Conservation (phyloP, 352 stramenopile species). For the Pythium dissimile region DNA sequence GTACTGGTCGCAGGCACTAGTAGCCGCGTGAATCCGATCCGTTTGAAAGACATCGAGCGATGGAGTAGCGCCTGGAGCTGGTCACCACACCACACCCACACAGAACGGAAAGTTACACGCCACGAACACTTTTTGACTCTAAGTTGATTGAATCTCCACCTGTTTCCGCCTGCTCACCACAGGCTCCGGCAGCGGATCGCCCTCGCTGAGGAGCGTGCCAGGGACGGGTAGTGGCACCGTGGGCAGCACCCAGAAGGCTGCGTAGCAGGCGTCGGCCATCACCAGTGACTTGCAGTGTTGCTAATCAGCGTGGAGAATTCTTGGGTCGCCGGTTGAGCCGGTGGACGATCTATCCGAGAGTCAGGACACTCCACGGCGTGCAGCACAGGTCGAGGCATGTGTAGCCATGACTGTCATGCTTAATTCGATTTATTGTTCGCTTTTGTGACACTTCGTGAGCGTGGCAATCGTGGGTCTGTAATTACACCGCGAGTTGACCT, state of each 20-base stretch:
- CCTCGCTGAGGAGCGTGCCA: neutral
- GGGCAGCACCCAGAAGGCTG: constrained; percentile 36
- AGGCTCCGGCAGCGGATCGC: constrained; percentile 11
- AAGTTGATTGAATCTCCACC: constrained; percentile 1
- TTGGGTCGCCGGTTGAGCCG: too few relatives aligned
- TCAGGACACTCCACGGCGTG: too few relatives aligned
- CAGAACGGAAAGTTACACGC: too few relatives aligned
- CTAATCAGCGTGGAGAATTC: too few relatives aligned
- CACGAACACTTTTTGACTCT: too few relatives aligned
- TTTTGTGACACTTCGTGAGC: neutral
- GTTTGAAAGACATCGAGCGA: constrained; percentile 9
- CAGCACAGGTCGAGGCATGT: neutral
- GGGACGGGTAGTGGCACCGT: constrained; percentile 22
- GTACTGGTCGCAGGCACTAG: constrained; percentile 16
- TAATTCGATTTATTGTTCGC: too few relatives aligned
- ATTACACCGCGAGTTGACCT: constrained; percentile 4
- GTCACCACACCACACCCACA: too few relatives aligned
- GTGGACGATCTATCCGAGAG: too few relatives aligned
- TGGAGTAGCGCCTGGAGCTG: too few relatives aligned
- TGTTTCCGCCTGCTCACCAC: constrained; percentile 6
- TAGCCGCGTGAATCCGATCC: constrained; percentile 3
- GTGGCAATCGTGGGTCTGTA: neutral
- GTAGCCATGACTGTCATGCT: constrained; percentile 22
- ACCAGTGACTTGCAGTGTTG: neutral
- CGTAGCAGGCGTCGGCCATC: constrained; percentile 26